Evolutionary conservation across 805 yeast genomes (phyloP).

Genomic region (Kuraishia capsulata): DNA sequence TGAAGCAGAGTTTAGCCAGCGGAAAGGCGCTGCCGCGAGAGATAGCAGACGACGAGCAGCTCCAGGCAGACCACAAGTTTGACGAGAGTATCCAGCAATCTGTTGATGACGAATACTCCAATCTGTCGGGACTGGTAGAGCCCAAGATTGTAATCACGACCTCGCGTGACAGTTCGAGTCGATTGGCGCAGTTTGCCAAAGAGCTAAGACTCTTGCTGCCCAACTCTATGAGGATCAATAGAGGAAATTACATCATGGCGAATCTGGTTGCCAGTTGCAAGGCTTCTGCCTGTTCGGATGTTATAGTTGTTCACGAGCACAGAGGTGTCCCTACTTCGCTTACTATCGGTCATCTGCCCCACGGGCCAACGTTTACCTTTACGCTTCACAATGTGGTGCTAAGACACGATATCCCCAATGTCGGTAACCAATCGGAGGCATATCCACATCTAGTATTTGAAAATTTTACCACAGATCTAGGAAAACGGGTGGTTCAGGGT

Average conservation of each 20-base stretch:
- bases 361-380: slow-evolving; percentile 94
- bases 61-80: slow-evolving; percentile 75
- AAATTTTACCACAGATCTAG: slow-evolving; percentile 73
- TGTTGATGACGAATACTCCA: slow-evolving; percentile 89
- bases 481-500: slow-evolving; percentile 71
- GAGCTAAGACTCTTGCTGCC: slow-evolving; percentile 88
- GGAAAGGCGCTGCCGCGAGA: slow-evolving; percentile 91
- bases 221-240: slow-evolving; percentile 75
- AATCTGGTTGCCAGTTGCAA: slow-evolving; percentile 79
- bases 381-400: slow-evolving; percentile 90
- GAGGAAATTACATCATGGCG: slow-evolving; percentile 89
- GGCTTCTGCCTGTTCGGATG: slow-evolving; percentile 72
- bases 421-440: slow-evolving; percentile 84
- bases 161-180: slow-evolving; percentile 81
- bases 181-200: slow-evolving; percentile 84
- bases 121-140: slow-evolving; percentile 77
- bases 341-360: slow-evolving; percentile 92
- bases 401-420: slow-evolving; percentile 82
- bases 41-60: slow-evolving; percentile 73
- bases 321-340: slow-evolving; percentile 96
- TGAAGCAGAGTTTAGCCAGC: slow-evolving; percentile 80
- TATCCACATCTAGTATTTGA: slow-evolving; percentile 94
- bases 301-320: slow-evolving; percentile 86
- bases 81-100: slow-evolving; percentile 68
- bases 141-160: slow-evolving; percentile 92